phyloP scores from a whole-genome alignment of 768 basidiomycete species.

The Kwoniella europaea region DNA sequence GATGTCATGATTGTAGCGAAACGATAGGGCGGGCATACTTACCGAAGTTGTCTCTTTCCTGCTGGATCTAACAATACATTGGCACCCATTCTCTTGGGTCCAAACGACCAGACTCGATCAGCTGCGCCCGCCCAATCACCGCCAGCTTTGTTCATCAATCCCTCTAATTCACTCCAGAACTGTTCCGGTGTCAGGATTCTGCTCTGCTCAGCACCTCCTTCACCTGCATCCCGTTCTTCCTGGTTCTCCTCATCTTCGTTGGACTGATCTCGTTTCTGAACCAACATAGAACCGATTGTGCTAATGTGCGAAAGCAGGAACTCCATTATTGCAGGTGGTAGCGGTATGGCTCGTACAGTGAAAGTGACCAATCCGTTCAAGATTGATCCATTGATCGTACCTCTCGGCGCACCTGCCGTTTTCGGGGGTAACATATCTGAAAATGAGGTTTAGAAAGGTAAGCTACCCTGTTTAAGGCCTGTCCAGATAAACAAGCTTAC shows the following conservation, averaged over 20 bases:
- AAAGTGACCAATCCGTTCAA: slow-evolving; percentile 76
- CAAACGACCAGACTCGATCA: slow-evolving; percentile 86
- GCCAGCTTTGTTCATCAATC: slow-evolving; percentile 70
- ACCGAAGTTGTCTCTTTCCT: slow-evolving; percentile 55
- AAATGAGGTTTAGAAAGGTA: background rate
- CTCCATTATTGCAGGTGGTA: slow-evolving; percentile 72
- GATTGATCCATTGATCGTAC: slow-evolving; percentile 74
- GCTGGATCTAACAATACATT: slow-evolving; percentile 80
- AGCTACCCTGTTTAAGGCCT: background rate
- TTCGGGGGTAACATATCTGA: slow-evolving; percentile 88
- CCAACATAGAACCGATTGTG: slow-evolving; percentile 67
- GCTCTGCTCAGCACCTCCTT: slow-evolving; percentile 65
- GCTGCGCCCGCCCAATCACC: slow-evolving; percentile 76
- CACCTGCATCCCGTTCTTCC: slow-evolving; percentile 36
- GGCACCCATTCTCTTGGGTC: slow-evolving; percentile 82
- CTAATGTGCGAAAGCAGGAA: slow-evolving; percentile 78
- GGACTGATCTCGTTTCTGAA: slow-evolving; percentile 53
- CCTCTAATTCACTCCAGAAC: slow-evolving; percentile 76
- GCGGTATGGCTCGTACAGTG: slow-evolving; percentile 78
- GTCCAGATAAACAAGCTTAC: slow-evolving; percentile 59
- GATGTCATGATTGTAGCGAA: background rate
- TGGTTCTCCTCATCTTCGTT: slow-evolving; percentile 35
- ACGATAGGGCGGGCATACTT: slow-evolving; percentile 8
- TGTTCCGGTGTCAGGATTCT: slow-evolving; percentile 71
- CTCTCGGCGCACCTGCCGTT: slow-evolving; percentile 69